These are phyloP conservation scores for Helminthosporium solani DNA, from an alignment of 2,329 filamentous ascomycete genomes.

Conservation along the genomic window DNA sequence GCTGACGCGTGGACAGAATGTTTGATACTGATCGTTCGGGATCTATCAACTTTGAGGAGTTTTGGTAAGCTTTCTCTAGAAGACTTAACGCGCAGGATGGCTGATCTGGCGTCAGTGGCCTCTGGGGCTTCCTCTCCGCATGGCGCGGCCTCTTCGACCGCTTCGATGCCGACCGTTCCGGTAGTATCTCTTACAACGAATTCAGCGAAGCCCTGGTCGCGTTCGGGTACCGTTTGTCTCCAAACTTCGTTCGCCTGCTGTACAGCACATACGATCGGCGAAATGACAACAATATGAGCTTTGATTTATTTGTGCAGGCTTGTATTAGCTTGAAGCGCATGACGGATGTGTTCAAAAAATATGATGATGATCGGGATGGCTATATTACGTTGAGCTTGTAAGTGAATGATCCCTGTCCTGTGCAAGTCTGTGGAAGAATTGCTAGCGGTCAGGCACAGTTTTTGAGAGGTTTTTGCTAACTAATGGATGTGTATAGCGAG, in stretches of 20 bases:
- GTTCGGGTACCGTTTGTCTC: constrained; percentile 88
- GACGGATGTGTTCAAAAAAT: constrained; percentile 99
- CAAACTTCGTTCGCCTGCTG: constrained; percentile 77
- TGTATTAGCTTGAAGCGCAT: constrained; percentile 97
- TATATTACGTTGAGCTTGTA: constrained; percentile 64
- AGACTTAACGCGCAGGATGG: neutral
- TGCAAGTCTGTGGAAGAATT: too few species aligned
- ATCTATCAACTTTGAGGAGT: constrained; percentile 91
- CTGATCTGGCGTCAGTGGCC: constrained; percentile 52
- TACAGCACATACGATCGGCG: constrained; percentile 79
- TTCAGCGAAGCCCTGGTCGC: constrained; percentile 86
- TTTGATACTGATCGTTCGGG: constrained; percentile 91
- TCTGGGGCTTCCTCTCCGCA: constrained; percentile 93
- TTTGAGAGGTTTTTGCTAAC: constrained; percentile 11
- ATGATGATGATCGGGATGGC: constrained; percentile 93
- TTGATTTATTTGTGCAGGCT: constrained; percentile 95
- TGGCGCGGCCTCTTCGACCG: constrained; percentile 95
- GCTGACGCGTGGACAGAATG: constrained; percentile 60
- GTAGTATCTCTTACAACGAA: constrained; percentile 82
- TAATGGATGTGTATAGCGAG: constrained; percentile 40
- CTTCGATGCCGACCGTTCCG: constrained; percentile 84
- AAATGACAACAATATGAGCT: constrained; percentile 55
- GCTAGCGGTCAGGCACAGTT: too few species aligned
- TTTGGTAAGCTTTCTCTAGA: constrained; percentile 60
- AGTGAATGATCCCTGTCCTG: too few species aligned